Evolutionary conservation across 2,329 filamentous ascomycete genomes (phyloP).

Genomic region (Apiospora hydei): DNA sequence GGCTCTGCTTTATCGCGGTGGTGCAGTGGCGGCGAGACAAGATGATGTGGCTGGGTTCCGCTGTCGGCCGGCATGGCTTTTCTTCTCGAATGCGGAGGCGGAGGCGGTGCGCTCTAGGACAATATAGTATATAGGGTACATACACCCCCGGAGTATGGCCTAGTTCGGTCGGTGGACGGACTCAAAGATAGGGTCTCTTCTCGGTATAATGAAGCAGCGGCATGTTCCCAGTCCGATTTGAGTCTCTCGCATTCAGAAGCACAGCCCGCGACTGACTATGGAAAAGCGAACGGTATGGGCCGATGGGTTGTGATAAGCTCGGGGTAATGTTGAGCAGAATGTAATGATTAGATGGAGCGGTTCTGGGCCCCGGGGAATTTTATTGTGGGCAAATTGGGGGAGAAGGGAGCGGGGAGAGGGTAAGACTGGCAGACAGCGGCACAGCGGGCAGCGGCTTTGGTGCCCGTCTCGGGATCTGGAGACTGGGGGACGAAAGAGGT

Average conservation of each 20-base stretch:
- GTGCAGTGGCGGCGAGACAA: slow-evolving; percentile 33
- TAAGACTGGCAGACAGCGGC: neutral
- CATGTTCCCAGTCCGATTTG: slow-evolving; percentile 4
- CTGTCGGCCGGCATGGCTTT: slow-evolving; percentile 34
- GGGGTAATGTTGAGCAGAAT: slow-evolving; percentile 56
- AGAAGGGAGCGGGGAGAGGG: neutral
- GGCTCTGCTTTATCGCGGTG: slow-evolving; percentile 40
- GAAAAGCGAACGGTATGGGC: slow-evolving; percentile 16
- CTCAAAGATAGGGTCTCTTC: slow-evolving; percentile 27
- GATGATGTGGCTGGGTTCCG: slow-evolving; percentile 33
- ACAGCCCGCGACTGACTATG: neutral
- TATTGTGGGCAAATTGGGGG: slow-evolving; percentile 24
- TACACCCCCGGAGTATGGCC: neutral
- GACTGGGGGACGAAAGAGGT: neutral
- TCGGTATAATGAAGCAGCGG: slow-evolving; percentile 18
- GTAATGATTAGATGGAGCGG: slow-evolving; percentile 32
- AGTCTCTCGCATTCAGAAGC: neutral
- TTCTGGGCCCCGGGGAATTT: slow-evolving; percentile 24
- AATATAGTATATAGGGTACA: neutral
- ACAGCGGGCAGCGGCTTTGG: slow-evolving; percentile 4
- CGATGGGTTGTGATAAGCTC: slow-evolving; percentile 38
- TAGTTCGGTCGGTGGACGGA: neutral
- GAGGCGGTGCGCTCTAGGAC: neutral
- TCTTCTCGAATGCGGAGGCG: neutral
- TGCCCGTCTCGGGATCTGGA: neutral